Percentiles rank a stretch among this genome's conserved stretches.
Evolutionary conservation across 768 basidiomycete genomes (phyloP).

Genomic region (Cystobasidium ongulense): DNA sequence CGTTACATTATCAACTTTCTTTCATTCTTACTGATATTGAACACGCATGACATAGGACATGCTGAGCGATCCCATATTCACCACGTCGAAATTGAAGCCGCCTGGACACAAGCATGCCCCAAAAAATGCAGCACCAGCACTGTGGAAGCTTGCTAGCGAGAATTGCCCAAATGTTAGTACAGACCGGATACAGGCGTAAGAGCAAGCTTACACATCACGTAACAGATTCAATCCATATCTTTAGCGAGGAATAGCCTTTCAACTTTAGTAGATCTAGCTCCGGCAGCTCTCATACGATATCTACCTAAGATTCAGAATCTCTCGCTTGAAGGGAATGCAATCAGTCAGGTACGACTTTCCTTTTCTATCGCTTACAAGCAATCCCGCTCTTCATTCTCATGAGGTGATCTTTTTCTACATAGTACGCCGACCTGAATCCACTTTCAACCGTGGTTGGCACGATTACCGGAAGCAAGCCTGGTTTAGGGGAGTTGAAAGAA

Average conservation of each 20-base stretch:
- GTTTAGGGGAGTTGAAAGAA: constrained; percentile 49
- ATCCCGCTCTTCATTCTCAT: no score
- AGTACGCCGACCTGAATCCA: constrained; percentile 35
- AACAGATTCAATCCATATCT: constrained; percentile 63
- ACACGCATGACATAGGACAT: constrained; percentile 55
- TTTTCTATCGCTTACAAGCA: neutral
- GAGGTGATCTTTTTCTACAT: no score
- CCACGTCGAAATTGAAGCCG: constrained; percentile 60
- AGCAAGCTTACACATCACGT: neutral
- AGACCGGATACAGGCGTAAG: neutral
- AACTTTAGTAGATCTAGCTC: constrained; percentile 54
- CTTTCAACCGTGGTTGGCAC: constrained; percentile 37
- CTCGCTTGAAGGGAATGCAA: constrained; percentile 66
- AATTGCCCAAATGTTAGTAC: constrained; percentile 62
- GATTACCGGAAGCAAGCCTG: constrained; percentile 38
- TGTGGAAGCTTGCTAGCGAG: constrained; percentile 76
- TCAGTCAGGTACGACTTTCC: constrained; percentile 47
- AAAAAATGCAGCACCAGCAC: constrained; percentile 56
- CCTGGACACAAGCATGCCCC: constrained; percentile 63
- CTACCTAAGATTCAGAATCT: constrained; percentile 72
- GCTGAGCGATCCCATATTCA: constrained; percentile 65
- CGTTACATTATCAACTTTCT: neutral
- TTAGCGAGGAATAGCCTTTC: constrained; percentile 69
- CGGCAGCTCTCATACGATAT: constrained; percentile 56
- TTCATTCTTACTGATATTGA: neutral